Evolutionary conservation across 2,329 filamentous ascomycete species (phyloP).

Genomic region (Diaporthe australafricana): DNA sequence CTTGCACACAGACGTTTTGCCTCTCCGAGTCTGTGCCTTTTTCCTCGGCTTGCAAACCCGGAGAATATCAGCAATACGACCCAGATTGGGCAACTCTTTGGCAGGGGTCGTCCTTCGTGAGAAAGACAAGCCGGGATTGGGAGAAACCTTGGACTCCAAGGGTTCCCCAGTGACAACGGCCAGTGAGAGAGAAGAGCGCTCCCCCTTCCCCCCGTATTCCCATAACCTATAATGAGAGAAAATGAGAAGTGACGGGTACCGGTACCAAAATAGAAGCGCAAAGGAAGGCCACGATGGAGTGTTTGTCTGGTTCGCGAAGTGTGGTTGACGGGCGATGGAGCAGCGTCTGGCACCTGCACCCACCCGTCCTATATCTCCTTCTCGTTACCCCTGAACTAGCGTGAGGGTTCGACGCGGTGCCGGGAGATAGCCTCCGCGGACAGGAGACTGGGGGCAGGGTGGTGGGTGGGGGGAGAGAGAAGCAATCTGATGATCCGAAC

Average conservation of each 20-base stretch:
- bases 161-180: constrained; percentile 4
- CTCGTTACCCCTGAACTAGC: constrained; percentile 35
- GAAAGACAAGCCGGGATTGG: background rate
- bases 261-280: constrained; percentile 25
- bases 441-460: background rate
- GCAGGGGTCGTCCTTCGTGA: constrained; percentile 20
- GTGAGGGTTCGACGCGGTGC: constrained; percentile 29
- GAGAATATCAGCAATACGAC: constrained; percentile 28
- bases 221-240: constrained; percentile 23
- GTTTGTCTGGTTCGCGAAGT: constrained; percentile 20
- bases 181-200: background rate
- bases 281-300: background rate
- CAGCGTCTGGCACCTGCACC: constrained; percentile 14
- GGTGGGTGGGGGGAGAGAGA: constrained; percentile 1
- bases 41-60: constrained; percentile 18
- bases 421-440: constrained; percentile 26
- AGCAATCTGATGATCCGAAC: constrained; percentile 21
- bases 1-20: constrained; percentile 29
- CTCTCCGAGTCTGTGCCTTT: constrained; percentile 14
- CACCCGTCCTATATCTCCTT: constrained; percentile 5
- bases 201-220: background rate
- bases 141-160: background rate
- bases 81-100: background rate
- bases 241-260: constrained; percentile 13
- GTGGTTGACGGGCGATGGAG: background rate